These are phyloP conservation scores for Ophiocordyceps australis DNA, from an alignment of 2,329 filamentous ascomycete genomes.

Conservation along the genomic window DNA sequence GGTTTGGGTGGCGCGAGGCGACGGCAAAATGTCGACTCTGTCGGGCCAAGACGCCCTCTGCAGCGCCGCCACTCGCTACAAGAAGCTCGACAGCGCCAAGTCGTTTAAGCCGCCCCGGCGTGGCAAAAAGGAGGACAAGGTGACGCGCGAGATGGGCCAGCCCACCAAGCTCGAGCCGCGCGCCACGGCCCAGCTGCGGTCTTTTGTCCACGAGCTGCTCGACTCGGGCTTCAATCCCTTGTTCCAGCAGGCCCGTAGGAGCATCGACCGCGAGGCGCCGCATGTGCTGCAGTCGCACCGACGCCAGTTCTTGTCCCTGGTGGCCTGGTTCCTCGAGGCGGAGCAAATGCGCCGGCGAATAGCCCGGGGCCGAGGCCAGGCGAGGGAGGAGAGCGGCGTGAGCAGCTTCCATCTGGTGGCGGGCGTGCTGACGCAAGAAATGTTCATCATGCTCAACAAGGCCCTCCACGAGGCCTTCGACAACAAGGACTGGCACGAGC, in stretches of 20 bases:
- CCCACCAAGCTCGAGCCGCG: constrained; percentile 49
- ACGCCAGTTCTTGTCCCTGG: constrained; percentile 79
- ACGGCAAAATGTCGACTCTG: constrained; percentile 68
- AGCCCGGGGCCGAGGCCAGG: constrained; percentile 33
- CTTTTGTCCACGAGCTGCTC: constrained; percentile 82
- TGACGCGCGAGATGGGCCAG: constrained; percentile 59
- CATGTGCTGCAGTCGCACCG: constrained; percentile 62
- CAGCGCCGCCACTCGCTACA: constrained; percentile 52
- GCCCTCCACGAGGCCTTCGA: constrained; percentile 66
- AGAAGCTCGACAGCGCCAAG: constrained; percentile 83
- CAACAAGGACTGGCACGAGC: constrained; percentile 70
- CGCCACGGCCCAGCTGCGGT: constrained; percentile 59
- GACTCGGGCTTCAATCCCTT: constrained; percentile 91
- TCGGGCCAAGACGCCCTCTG: constrained; percentile 76
- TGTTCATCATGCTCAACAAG: constrained; percentile 74
- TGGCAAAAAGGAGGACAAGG: constrained; percentile 39
- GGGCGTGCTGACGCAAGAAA: constrained; percentile 82
- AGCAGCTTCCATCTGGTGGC: constrained; percentile 79
- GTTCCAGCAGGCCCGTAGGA: constrained; percentile 70
- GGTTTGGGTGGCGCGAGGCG: constrained; percentile 85
- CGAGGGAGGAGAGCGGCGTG: constrained; percentile 29
- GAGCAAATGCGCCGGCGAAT: constrained; percentile 54
- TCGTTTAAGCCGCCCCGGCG: constrained; percentile 70
- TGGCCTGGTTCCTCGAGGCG: constrained; percentile 83
- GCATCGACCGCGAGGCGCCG: constrained; percentile 76